Evolutionary conservation across 306 rosid species (phyloP).

Genomic region (Hippophae gyantsensis): DNA sequence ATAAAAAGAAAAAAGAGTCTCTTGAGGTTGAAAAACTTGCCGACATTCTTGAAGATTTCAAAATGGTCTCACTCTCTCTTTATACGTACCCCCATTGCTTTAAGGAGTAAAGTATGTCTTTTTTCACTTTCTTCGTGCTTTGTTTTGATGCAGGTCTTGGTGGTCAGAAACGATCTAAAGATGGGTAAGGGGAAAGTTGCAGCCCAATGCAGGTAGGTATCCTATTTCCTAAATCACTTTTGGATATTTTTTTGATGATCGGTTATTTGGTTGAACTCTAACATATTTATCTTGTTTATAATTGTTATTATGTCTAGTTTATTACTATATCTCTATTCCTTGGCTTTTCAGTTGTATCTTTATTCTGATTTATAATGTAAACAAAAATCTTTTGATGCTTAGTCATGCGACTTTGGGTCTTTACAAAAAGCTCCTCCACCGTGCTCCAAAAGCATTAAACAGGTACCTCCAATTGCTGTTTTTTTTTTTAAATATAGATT

Average conservation of each 20-base stretch:
- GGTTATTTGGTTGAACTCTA: neutral
- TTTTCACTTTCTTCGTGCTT: neutral
- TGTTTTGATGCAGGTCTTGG: conserved; percentile 49
- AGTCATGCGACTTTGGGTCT: conserved; percentile 95
- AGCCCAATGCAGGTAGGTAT: conserved; percentile 82
- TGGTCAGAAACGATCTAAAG: conserved; percentile 87
- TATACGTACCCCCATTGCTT: neutral
- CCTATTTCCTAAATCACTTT: neutral
- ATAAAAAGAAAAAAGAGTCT: conserved; percentile 34
- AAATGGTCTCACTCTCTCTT: conserved; percentile 45
- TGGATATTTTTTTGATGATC: neutral
- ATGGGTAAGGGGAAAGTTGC: conserved; percentile 99
- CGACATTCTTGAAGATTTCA: conserved; percentile 63
- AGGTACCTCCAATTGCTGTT: conserved; percentile 27
- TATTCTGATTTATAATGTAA: conserved; percentile 2
- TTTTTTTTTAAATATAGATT: neutral
- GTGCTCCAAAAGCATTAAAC: conserved; percentile 80
- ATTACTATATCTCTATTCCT: too few species aligned
- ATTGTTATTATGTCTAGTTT: too few species aligned
- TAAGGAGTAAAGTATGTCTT: neutral
- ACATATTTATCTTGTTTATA: too few species aligned
- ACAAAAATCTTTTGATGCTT: conserved; percentile 14
- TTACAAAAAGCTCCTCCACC: conserved; percentile 68
- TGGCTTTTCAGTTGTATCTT: neutral
- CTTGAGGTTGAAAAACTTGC: conserved; percentile 76